Evolutionary conservation across 129 eudicot species (phyloP).

Genomic region (Logfia minima): DNA sequence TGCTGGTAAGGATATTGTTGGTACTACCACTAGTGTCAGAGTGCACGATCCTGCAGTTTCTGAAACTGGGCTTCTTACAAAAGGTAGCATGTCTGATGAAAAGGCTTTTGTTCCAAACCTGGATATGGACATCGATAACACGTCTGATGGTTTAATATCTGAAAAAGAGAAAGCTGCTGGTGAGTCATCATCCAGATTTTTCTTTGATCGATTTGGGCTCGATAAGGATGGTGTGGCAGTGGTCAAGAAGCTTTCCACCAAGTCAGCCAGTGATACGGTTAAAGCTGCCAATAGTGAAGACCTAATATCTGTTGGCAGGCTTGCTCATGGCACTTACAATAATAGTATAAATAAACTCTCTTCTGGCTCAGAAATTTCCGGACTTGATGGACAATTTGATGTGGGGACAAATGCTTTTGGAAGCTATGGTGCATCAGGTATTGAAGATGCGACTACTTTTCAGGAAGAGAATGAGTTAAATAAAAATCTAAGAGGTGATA

Average conservation of each 20-base stretch:
- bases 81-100: constrained; percentile 29
- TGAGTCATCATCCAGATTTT: constrained; percentile 37
- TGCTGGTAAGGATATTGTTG: constrained; percentile 22
- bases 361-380: constrained; percentile 32
- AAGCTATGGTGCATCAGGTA: constrained; percentile 24
- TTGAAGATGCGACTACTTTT: constrained; percentile 20
- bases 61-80: constrained; percentile 26
- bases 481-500: constrained; percentile 26
- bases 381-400: constrained; percentile 33
- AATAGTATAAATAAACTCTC: constrained; percentile 21
- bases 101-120: constrained; percentile 25
- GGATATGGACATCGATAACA: constrained; percentile 21
- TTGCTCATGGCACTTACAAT: constrained; percentile 23
- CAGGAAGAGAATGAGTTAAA: constrained; percentile 34
- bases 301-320: constrained; percentile 29
- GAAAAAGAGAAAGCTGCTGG: constrained; percentile 34
- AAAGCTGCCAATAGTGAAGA: constrained; percentile 20
- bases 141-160: constrained; percentile 32
- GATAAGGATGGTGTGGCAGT: constrained; percentile 30
- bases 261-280: constrained; percentile 14
- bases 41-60: constrained; percentile 16
- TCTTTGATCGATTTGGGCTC: constrained; percentile 34
- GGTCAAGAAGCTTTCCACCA: constrained; percentile 30
- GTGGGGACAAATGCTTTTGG: constrained; percentile 25
- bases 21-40: constrained; percentile 18